Evolutionary conservation across 2,329 filamentous ascomycete species (phyloP), one percentile per base, ranked within the genome.

Genomic region (Verticillium dahliae): DNA sequence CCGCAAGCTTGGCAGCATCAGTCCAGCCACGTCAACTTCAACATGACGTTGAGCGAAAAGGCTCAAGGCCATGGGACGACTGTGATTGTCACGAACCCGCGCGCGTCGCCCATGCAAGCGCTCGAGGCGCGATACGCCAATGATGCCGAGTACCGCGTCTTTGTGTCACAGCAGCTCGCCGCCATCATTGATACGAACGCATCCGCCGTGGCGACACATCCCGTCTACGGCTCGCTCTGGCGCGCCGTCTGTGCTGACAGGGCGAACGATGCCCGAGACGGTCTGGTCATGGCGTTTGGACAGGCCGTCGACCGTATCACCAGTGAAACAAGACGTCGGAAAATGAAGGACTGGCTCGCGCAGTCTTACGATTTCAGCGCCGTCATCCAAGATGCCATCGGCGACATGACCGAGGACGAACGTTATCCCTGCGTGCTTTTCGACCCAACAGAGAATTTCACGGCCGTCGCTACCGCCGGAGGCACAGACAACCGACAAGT

Each of bases 211-310:
- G 71, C 80, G 0, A 67, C 81, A 9, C 83, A 83, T 61, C 78
- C 80, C 0, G 74, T 83, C 0, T 83, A 83, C 58, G 80, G 80
- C 4, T 73, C 70, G 6, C 73, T 83, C 2, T 83, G 81, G 80
- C 73, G 80, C 6, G 72, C 76, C 0, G 73, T 82, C 4, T 82
- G 79, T 69, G 80, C 74, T 56, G 80, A 83, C 65, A 73, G 78
- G 3, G 63, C 65, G 1, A 77, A 78, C 62, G 67, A 73, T 1
- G 71, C 69, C 2, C 75, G 80, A 3, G 74, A 80, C 52, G 69
- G 66, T 1, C 71, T 83, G 1, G 72, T 81, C 15, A 63, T 72
- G n/a, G 67, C 72, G 0, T 82, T 83, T 60, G 73, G 78, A 1
- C 61, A 67, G 0, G 64, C 73, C n/a, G 72, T 81, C 1, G 73